Percentiles rank a stretch among this genome's conserved stretches.
These are phyloP conservation scores for Globisporangium viniferum DNA, from an alignment of 352 stramenopile species.

Conservation along the genomic window DNA sequence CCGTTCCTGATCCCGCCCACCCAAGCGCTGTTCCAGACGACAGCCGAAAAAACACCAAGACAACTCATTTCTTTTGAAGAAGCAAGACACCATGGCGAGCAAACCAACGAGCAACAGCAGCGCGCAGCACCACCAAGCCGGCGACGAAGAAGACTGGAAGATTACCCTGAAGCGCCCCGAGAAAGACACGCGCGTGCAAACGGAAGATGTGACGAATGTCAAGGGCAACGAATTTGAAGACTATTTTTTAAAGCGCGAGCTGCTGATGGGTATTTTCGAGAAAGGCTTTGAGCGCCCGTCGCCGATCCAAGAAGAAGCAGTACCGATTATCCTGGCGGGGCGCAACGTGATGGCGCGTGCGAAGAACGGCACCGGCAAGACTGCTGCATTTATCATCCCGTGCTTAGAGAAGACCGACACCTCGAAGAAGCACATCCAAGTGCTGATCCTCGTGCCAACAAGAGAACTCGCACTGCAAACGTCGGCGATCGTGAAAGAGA, in stretches of 20 bases:
- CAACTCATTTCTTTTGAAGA: conserved; percentile 5
- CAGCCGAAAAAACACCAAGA: conserved; percentile 6
- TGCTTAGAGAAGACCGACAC: conserved; percentile 99
- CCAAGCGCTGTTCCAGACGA: conserved; percentile 7
- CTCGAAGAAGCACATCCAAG: conserved; percentile 96
- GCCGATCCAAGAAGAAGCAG: conserved; percentile 98
- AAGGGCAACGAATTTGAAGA: conserved; percentile 99
- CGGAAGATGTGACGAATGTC: conserved; percentile 97
- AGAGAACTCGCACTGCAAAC: conserved; percentile 99
- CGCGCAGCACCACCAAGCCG: conserved; percentile 16
- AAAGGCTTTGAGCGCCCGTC: conserved; percentile 99
- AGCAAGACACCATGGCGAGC: conserved; percentile 15
- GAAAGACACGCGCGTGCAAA: conserved; percentile 89
- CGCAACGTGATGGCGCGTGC: conserved; percentile 97
- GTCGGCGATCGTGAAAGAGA: conserved; percentile 97
- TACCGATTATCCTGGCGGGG: conserved; percentile 98
- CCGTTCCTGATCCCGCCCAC: not conserved
- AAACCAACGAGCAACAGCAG: conserved; percentile 21
- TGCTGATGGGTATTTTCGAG: conserved; percentile 99
- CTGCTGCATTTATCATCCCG: conserved; percentile 99
- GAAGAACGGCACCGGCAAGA: conserved; percentile 99
- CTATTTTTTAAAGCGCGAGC: conserved; percentile 98
- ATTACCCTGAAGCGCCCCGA: conserved; percentile 68
- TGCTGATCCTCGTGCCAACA: conserved; percentile 98
- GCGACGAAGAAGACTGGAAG: conserved; percentile 73